Evolutionary conservation across 176 grass and related monocot species (phyloP), one percentile per base, ranked within the genome.

Genomic region (Oryza longistaminata): DNA sequence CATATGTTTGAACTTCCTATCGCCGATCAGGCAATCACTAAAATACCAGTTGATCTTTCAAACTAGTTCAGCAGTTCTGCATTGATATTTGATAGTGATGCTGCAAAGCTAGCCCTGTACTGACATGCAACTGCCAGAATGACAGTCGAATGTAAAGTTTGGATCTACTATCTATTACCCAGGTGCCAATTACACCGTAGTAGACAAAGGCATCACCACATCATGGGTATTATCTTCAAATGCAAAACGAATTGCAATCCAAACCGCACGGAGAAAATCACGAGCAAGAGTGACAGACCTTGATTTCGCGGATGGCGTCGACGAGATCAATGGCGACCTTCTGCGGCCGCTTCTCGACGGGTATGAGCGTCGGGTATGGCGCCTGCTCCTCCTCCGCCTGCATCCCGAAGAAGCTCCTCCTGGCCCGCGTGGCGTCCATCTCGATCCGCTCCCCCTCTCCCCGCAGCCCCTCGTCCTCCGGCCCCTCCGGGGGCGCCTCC

Each of bases 301-400:
- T 95, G 84, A 95, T 84, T 90, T 76, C 79, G 48, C 90, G 91
- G 29, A 98, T 95, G 25, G 96, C 93, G 21, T 98, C 96, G 34
- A 84, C 60, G 22, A 98, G 86, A 89, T 98, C 93, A 82, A 98
- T 85, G 66, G 91, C 48, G 13, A 75, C 91, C 73, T 95, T 98
- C 85, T 94, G 91, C 11, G 78, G 91, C 34, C 81, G 89, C 86
- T 94, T 95, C 62, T 76, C 93, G 44, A 78, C 55, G 8, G 75
- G 82, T 69, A 94, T 94, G 34, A 95, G 81, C 40, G 93, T 94
- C 6, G 93, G 93, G 83, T 92, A 92, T 5, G 96, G 93, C 79
- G 92, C 35, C 66, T 87, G 52, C 37, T 92, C 91, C 82, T 94
- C 91, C 68, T 92, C 86, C 65, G 78, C 85, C 65, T 70, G 88